Evolutionary conservation across 202 grass and related monocot species (phyloP), one percentile per base, ranked within the genome.

Genomic region (Setaria viridis): DNA sequence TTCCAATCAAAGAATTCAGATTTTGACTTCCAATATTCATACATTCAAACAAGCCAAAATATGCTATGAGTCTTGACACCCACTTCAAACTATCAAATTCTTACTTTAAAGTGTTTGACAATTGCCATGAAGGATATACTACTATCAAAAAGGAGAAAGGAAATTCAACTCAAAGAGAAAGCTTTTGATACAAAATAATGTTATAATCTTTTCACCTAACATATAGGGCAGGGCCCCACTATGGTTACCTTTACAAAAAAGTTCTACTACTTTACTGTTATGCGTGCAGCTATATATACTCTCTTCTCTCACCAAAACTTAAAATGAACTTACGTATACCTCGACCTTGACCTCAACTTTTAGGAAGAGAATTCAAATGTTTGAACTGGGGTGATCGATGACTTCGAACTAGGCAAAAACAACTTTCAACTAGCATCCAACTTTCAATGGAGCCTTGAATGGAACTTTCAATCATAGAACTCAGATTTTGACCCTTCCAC

Each of bases 351-450:
- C 14, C 8, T 37, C 4, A 41, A 41, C 39, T 41, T 41, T 41
- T 35, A 53, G 21, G 19, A 8, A 13, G 4, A 13, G 33, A 75
- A n/a, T 75, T 56, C 71, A 56, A 56, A 6, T 7, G 6, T 51
- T 3, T 73, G 3, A 55, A 39, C 50, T 55, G 0, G 15, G 32
- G 2, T 12, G 30, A 54, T 35, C 16, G 4, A 20, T 35, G 71
- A 74, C 71, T 51, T 74, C 48, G 15, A 74, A 20, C 30, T 17
- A 19, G 50, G 19, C 14, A 55, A 20, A 19, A 15, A 33, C 15
- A 74, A 74, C 72, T 74, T 55, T 74, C 15, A 55, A 53, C 25
- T 50, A 33, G 47, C 13, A 73, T 73, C 6, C 49, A 74, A 20
- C 72, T 55, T 74, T 55, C 30, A 74, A 12, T 7, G 50, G 10